A percentile compares a stretch with the other conserved stretches of the same genome.
Evolutionary conservation across 768 basidiomycete species (phyloP).

Genomic region (Hericium coralloides): DNA sequence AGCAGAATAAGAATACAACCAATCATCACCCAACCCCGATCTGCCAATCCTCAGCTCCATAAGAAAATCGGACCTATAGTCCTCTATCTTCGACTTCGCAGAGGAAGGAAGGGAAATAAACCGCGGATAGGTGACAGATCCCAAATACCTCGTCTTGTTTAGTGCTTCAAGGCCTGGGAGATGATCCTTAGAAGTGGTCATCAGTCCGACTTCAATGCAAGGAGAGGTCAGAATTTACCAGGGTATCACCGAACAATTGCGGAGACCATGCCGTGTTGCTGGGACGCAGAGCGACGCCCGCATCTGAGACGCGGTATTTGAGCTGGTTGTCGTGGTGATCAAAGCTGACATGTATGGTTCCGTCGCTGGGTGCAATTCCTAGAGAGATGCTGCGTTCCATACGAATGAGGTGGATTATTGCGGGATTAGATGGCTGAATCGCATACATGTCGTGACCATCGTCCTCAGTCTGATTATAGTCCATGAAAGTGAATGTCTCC

Average conservation of each 20-base stretch:
- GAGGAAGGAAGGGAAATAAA: conserved; percentile 14
- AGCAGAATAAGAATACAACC: conserved; percentile 27
- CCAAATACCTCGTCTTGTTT: conserved; percentile 23
- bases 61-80: conserved; percentile 18
- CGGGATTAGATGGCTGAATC: neutral
- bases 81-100: conserved; percentile 7
- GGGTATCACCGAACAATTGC: conserved; percentile 20
- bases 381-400: conserved; percentile 22
- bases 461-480: conserved; percentile 29
- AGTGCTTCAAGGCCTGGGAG: conserved; percentile 25
- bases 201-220: neutral
- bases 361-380: conserved; percentile 28
- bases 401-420: neutral
- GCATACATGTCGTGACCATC: conserved; percentile 28
- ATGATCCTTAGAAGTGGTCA: conserved; percentile 16
- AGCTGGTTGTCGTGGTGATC: conserved; percentile 31
- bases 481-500: conserved; percentile 23
- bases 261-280: conserved; percentile 16
- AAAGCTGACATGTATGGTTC: conserved; percentile 26
- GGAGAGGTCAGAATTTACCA: conserved; percentile 6
- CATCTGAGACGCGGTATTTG: conserved; percentile 23
- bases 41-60: conserved; percentile 27
- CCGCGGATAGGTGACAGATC: conserved; percentile 29
- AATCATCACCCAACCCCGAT: conserved; percentile 29
- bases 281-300: conserved; percentile 24